phyloP scores from a whole-genome alignment of 2,329 filamentous ascomycete genomes.

The Aureobasidium sp. region DNA sequence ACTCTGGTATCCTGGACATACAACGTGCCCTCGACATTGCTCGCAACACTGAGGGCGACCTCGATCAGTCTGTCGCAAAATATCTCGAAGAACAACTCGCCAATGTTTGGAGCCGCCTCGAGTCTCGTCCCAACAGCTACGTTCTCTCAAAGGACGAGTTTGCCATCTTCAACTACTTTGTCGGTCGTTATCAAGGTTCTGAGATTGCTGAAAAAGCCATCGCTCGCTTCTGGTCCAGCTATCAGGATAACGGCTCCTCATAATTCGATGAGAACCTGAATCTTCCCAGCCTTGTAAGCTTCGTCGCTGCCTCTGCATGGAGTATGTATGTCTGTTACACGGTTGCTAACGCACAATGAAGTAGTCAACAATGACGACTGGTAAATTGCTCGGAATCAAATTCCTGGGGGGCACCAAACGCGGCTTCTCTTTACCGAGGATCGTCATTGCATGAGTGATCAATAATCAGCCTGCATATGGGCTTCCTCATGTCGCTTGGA shows the following conservation, averaged over 20 bases:
- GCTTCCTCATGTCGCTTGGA: not conserved
- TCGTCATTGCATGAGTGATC: constrained; percentile 1
- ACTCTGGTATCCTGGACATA: constrained; percentile 43
- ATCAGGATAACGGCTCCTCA: constrained; percentile 24
- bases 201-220: constrained; percentile 46
- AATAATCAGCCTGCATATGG: not conserved
- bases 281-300: not conserved
- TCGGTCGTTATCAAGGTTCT: constrained; percentile 54
- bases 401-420: no score
- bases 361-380: not conserved
- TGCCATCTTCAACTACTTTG: constrained; percentile 79
- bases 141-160: constrained; percentile 73
- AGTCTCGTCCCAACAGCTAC: constrained; percentile 60
- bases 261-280: not conserved
- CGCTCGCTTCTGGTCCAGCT: constrained; percentile 51
- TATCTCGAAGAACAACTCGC: constrained; percentile 60
- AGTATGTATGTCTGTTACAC: constrained; percentile 4
- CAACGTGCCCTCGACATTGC: constrained; percentile 67
- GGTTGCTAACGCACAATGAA: not conserved
- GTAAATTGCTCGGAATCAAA: not conserved
- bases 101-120: constrained; percentile 62
- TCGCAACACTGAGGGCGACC: constrained; percentile 62
- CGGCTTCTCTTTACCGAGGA: not conserved
- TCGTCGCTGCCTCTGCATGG: no score
- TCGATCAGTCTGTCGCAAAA: constrained; percentile 55